Evolutionary conservation across 352 stramenopile species (phyloP).

Genomic region (Thalassiosira allenii): DNA sequence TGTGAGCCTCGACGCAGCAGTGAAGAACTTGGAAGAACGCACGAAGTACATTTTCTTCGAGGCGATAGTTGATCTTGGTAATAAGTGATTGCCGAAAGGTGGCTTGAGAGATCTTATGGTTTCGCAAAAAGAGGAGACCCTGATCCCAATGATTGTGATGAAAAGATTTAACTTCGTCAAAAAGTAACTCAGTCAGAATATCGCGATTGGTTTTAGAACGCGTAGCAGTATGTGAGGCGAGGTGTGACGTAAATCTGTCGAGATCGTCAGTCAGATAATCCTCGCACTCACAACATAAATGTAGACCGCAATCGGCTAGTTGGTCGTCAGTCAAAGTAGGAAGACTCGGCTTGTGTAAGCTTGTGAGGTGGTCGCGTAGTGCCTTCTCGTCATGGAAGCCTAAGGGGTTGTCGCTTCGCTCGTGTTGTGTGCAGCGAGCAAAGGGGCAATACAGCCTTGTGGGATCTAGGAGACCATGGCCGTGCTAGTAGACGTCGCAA

Average conservation of each 20-base stretch:
- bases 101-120: background rate
- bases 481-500: background rate
- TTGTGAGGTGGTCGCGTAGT: background rate
- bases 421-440: background rate
- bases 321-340: background rate
- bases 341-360: background rate
- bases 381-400: background rate
- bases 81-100: conserved; percentile 8
- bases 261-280: background rate
- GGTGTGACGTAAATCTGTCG: background rate
- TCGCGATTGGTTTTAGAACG: background rate
- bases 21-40: background rate
- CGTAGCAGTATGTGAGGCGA: background rate
- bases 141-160: conserved; percentile 13
- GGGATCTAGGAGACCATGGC: background rate
- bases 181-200: background rate
- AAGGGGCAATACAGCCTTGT: background rate
- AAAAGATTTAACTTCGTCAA: background rate
- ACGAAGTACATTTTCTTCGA: background rate
- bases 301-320: background rate
- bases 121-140: background rate
- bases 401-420: background rate
- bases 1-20: background rate
- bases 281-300: background rate
- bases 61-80: background rate